Evolutionary conservation across 306 rosid species (phyloP).

Genomic region (Carpinus viminea): DNA sequence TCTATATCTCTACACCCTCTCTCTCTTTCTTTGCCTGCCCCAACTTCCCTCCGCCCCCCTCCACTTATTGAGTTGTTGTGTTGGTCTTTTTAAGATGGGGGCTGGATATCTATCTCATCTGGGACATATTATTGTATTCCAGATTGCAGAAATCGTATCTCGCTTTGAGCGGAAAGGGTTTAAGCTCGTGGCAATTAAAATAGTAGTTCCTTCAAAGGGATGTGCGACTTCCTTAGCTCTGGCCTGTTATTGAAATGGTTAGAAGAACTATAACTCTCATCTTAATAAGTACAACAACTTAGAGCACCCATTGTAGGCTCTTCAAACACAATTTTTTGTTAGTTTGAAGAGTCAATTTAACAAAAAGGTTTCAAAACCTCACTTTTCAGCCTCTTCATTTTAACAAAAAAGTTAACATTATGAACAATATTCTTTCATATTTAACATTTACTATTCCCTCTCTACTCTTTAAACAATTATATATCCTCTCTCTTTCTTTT

Average conservation of each 20-base stretch:
- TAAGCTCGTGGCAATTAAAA: conserved; percentile 89
- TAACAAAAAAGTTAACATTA: too few species aligned
- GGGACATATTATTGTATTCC: conserved; percentile 10
- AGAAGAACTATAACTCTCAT: conserved; percentile 36
- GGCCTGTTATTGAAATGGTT: conserved; percentile 97
- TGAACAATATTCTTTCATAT: too few species aligned
- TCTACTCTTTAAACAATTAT: too few species aligned
- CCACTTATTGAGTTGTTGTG: background rate
- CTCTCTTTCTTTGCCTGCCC: background rate
- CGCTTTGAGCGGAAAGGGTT: conserved; percentile 90
- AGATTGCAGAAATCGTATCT: conserved; percentile 89
- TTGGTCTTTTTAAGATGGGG: background rate
- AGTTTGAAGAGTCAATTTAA: too few species aligned
- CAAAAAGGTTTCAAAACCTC: too few species aligned
- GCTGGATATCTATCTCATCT: background rate
- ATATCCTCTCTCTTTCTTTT: too few species aligned
- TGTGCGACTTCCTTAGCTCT: conserved; percentile 90
- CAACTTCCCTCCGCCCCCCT: background rate
- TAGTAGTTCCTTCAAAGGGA: conserved; percentile 74
- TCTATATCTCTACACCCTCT: background rate
- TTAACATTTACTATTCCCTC: too few species aligned
- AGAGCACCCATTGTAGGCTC: too few species aligned
- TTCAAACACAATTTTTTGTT: too few species aligned
- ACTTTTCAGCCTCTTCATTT: too few species aligned
- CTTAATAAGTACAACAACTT: conserved; percentile 5